These are phyloP conservation scores for Mycena citricolor DNA, from an alignment of 1,284 basidiomycete genomes.

Conservation along the genomic window DNA sequence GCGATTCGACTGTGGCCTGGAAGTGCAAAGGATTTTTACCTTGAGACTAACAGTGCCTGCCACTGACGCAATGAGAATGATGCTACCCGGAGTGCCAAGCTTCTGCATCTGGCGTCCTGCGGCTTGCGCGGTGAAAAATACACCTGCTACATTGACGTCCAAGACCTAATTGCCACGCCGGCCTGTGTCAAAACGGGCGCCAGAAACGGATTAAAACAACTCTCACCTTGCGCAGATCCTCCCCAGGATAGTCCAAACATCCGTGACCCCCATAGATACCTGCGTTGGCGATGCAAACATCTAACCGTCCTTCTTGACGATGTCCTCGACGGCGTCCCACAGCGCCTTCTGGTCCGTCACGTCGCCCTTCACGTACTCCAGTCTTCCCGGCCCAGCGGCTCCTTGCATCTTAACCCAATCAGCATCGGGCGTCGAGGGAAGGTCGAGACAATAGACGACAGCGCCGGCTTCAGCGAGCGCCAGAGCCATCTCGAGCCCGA, in stretches of 20 bases:
- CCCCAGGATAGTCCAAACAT: conserved; percentile 67
- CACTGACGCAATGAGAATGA: conserved; percentile 81
- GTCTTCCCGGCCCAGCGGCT: conserved; percentile 51
- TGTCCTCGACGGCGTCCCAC: conserved; percentile 53
- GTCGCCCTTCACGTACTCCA: conserved; percentile 65
- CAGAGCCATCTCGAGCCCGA: conserved; percentile 76
- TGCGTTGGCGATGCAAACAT: conserved; percentile 71
- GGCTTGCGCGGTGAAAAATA: conserved; percentile 75
- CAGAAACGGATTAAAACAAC: too few species aligned
- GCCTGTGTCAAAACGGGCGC: too few species aligned
- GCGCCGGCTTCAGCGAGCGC: conserved; percentile 48
- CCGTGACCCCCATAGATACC: conserved; percentile 62
- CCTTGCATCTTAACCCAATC: conserved; percentile 14
- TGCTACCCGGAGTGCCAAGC: conserved; percentile 67
- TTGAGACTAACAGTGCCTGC: conserved; percentile 79
- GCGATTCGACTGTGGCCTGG: too few species aligned
- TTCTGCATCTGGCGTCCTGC: conserved; percentile 74
- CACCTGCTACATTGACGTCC: conserved; percentile 73
- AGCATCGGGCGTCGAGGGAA: conserved; percentile 5
- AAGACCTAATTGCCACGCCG: too few species aligned
- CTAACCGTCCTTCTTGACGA: conserved; percentile 62
- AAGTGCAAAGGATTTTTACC: too few species aligned
- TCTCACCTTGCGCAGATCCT: conserved; percentile 64
- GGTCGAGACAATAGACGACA: conserved; percentile 18
- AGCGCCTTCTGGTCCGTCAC: conserved; percentile 58